These are phyloP conservation scores for Batkoa obscura DNA, from an alignment of 371 early-diverging fungal species.

Conservation along the genomic window DNA sequence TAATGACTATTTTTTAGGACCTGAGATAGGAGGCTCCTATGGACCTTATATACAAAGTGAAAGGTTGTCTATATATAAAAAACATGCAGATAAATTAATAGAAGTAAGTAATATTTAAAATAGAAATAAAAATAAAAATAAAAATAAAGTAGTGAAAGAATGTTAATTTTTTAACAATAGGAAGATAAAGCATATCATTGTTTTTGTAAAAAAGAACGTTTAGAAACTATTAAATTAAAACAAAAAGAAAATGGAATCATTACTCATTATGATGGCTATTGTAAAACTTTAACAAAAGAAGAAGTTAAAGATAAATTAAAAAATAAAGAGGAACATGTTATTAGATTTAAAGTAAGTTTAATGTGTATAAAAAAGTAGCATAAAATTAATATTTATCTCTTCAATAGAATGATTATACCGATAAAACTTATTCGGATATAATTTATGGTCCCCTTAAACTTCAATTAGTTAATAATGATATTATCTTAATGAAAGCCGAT, in stretches of 20 bases:
- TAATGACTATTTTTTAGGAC: slow-evolving; percentile 18
- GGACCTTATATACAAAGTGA: slow-evolving; percentile 61
- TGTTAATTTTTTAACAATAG: slow-evolving; percentile 7
- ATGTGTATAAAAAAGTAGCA: neutral
- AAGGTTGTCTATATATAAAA: slow-evolving; percentile 45
- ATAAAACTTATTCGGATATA: slow-evolving; percentile 38
- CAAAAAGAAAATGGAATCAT: slow-evolving; percentile 32
- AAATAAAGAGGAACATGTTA: slow-evolving; percentile 31
- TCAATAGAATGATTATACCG: slow-evolving; percentile 36
- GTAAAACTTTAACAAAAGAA: slow-evolving; percentile 35
- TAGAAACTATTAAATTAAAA: slow-evolving; percentile 33
- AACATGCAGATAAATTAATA: slow-evolving; percentile 44
- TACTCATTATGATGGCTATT: slow-evolving; percentile 60
- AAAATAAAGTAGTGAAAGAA: no score
- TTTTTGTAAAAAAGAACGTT: slow-evolving; percentile 60
- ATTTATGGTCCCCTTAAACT: slow-evolving; percentile 59
- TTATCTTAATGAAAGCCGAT: slow-evolving; percentile 77
- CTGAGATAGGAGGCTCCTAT: slow-evolving; percentile 30
- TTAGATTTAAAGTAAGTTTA: slow-evolving; percentile 49
- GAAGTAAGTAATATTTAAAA: slow-evolving; percentile 39
- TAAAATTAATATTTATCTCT: no score
- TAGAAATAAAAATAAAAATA: neutral
- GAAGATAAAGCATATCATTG: slow-evolving; percentile 75
- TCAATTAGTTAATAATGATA: slow-evolving; percentile 62
- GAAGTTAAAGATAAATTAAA: slow-evolving; percentile 37